A percentile compares a stretch with the other conserved stretches of the same genome.
phyloP scores from a whole-genome alignment of 495 filamentous ascomycete genomes.

The Trichoderma reesei region DNA sequence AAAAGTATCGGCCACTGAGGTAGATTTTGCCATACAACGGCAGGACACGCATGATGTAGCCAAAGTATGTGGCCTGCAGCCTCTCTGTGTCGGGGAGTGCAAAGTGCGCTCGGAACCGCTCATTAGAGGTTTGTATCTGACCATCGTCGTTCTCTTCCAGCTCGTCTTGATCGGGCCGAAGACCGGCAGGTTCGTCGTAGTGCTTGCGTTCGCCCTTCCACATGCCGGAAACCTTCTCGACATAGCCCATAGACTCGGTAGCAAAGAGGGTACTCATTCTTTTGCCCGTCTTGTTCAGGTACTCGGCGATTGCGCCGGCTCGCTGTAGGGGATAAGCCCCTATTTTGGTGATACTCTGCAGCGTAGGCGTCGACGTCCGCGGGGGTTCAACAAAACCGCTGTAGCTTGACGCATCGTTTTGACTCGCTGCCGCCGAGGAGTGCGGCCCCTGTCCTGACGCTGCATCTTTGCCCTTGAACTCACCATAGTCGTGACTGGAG shows the following conservation, averaged over 20 bases:
- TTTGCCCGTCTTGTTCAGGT: conserved; percentile 61
- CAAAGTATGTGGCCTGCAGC: conserved; percentile 86
- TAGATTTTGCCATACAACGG: conserved; percentile 97
- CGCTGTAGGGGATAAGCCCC: conserved; percentile 76
- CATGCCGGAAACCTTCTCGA: conserved; percentile 96
- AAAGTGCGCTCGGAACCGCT: conserved; percentile 84
- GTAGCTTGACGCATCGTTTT: conserved; percentile 21
- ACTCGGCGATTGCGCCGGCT: conserved; percentile 76
- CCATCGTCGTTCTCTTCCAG: conserved; percentile 53
- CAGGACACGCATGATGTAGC: conserved; percentile 74
- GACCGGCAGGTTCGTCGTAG: conserved; percentile 66
- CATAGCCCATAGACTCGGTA: conserved; percentile 92
- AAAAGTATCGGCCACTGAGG: conserved; percentile 80
- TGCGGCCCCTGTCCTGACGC: neutral
- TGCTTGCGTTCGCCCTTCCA: conserved; percentile 87
- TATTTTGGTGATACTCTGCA: conserved; percentile 64
- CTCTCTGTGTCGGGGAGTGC: conserved; percentile 73
- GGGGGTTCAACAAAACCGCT: neutral
- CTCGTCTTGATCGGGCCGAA: conserved; percentile 50
- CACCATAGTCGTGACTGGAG: conserved; percentile 17
- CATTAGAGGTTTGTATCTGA: conserved; percentile 49
- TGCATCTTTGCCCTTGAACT: conserved; percentile 10
- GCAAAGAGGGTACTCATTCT: conserved; percentile 80
- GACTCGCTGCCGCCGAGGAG: conserved; percentile 25
- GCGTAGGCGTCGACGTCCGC: conserved; percentile 39